A percentile compares a stretch with the other conserved stretches of the same genome.
Conservation (phyloP, 75 land plant species). For the Selaginella tamariscina region DNA sequence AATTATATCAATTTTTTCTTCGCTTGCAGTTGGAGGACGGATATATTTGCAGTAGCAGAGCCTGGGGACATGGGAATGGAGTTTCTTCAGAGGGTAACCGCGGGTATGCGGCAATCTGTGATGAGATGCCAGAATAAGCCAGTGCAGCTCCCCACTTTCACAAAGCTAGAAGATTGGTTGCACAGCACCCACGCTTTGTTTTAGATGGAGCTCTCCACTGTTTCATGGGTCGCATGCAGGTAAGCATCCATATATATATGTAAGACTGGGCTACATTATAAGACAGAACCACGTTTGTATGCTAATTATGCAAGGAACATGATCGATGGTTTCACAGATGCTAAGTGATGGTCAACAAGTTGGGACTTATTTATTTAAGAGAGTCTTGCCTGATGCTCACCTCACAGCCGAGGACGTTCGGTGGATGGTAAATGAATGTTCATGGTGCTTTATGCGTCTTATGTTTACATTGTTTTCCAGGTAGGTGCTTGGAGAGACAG, state of each 20-base stretch:
- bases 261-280: too few relatives aligned
- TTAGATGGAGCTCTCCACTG: slow-evolving; percentile 70
- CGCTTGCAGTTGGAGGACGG: slow-evolving; percentile 82
- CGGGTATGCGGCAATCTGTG: slow-evolving; percentile 33
- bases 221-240: slow-evolving; percentile 95
- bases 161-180: slow-evolving; percentile 60
- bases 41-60: slow-evolving; percentile 96
- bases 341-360: slow-evolving; percentile 94
- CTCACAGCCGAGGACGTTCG: slow-evolving; percentile 88
- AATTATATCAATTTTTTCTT: background rate
- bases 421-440: slow-evolving; percentile 61
- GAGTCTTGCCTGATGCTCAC: slow-evolving; percentile 75
- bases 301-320: background rate
- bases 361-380: slow-evolving; percentile 87
- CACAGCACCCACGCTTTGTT: slow-evolving; percentile 49
- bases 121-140: slow-evolving; percentile 25
- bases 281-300: too few relatives aligned
- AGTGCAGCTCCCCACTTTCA: slow-evolving; percentile 30
- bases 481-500: slow-evolving; percentile 97
- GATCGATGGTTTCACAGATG: slow-evolving; percentile 38
- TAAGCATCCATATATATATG: too few relatives aligned
- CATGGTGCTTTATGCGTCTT: background rate
- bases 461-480: slow-evolving; percentile 20
- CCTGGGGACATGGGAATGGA: slow-evolving; percentile 82
- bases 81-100: slow-evolving; percentile 67